phyloP scores from a whole-genome alignment of 2,329 filamentous ascomycete species.

The Alternaria angustiovoidea region DNA sequence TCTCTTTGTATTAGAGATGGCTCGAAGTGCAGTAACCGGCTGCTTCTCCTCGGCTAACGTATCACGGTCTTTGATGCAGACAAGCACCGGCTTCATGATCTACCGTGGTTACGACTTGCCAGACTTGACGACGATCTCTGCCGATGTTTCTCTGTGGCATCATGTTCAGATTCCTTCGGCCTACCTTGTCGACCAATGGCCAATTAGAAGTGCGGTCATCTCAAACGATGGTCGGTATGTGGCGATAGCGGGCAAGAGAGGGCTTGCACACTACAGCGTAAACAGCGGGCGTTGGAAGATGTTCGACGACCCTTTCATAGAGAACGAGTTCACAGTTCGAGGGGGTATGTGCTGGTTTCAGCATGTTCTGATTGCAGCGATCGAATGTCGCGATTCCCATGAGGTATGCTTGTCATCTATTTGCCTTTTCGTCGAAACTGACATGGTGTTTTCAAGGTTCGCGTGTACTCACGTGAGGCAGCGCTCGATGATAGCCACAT shows the following conservation, averaged over 20 bases:
- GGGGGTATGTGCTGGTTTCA: conserved; percentile 99
- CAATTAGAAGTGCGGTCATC: conserved; percentile 84
- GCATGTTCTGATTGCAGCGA: conserved; percentile 89
- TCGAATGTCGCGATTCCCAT: conserved; percentile 84
- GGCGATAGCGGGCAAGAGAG: conserved; percentile 91
- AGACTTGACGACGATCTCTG: conserved; percentile 88
- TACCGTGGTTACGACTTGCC: conserved; percentile 93
- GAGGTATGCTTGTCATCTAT: conserved; percentile 60
- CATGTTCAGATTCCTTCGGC: conserved; percentile 82
- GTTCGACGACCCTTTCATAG: conserved; percentile 79
- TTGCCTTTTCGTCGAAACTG: conserved; percentile 5
- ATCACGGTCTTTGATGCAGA: conserved; percentile 87
- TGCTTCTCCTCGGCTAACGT: conserved; percentile 93
- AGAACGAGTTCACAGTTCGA: conserved; percentile 90
- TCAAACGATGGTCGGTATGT: conserved; percentile 94
- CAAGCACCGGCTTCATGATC: conserved; percentile 85
- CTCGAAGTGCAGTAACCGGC: conserved; percentile 88
- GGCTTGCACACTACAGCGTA: conserved; percentile 94
- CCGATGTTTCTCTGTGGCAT: conserved; percentile 94
- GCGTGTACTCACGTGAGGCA: conserved; percentile 90
- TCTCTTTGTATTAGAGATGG: conserved; percentile 89
- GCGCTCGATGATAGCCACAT: conserved; percentile 76
- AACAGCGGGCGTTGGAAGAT: conserved; percentile 96
- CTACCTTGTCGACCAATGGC: conserved; percentile 93
- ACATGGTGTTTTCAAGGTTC: conserved; percentile 61